These are phyloP conservation scores for Pistacia atlantica DNA, from an alignment of 345 rosid species.

Conservation along the genomic window DNA sequence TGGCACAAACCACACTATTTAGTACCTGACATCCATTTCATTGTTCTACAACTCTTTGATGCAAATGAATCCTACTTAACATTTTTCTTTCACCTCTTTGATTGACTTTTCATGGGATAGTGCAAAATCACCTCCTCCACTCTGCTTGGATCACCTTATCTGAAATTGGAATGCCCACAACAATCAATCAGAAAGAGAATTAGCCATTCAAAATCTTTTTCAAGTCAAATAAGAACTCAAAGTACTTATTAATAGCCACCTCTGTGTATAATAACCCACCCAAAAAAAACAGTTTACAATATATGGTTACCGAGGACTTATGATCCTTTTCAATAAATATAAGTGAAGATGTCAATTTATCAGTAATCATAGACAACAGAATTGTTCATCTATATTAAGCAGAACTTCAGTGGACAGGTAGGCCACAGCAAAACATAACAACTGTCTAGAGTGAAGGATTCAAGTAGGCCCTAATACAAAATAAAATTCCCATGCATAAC, in stretches of 20 bases:
- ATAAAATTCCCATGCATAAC: not conserved
- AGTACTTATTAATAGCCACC: not conserved
- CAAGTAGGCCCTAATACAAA: not conserved
- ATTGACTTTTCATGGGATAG: not conserved
- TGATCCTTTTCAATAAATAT: not conserved
- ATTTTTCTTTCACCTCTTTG: not conserved
- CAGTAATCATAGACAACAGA: not conserved
- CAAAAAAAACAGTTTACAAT: not conserved
- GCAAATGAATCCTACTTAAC: not conserved
- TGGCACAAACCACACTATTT: conserved; percentile 9
- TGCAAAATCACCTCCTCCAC: conserved; percentile 71
- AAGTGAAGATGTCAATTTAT: not conserved
- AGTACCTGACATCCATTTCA: conserved; percentile 16
- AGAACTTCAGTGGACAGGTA: not conserved
- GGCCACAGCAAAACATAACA: not conserved
- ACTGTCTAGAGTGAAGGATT: not conserved
- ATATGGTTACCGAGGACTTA: not conserved
- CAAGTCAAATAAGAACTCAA: not conserved
- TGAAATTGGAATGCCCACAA: conserved; percentile 31
- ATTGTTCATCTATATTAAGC: not conserved
- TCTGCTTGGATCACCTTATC: conserved; percentile 66
- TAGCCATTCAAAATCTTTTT: not conserved
- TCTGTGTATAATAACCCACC: not conserved
- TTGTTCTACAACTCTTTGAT: conserved; percentile 10
- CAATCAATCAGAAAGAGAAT: conserved; percentile 7